Evolutionary conservation across 2,329 filamentous ascomycete genomes (phyloP).

Genomic region (Alternaria brassicae): DNA sequence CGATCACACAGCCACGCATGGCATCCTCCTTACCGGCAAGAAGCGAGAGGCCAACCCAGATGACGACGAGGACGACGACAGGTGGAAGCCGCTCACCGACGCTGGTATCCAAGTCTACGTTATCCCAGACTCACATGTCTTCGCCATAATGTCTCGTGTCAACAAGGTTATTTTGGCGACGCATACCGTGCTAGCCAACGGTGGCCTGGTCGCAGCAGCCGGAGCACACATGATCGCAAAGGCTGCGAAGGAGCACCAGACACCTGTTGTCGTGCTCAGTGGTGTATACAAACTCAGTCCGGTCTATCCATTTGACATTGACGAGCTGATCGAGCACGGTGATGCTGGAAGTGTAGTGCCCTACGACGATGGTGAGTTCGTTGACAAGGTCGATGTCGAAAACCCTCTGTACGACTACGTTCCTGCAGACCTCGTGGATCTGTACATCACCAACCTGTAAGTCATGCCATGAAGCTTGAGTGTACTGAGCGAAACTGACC

Average conservation of each 20-base stretch:
- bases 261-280: conserved; percentile 85
- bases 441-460: conserved; percentile 86
- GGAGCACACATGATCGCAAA: conserved; percentile 85
- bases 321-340: conserved; percentile 84
- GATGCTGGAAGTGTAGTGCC: conserved; percentile 77
- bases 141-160: conserved; percentile 92
- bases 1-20: conserved; percentile 69
- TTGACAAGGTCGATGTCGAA: conserved; percentile 78
- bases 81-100: conserved; percentile 79
- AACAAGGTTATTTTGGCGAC: conserved; percentile 95
- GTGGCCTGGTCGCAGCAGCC: conserved; percentile 81
- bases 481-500: conserved; percentile 17
- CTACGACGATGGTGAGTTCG: conserved; percentile 80
- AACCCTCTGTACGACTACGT: conserved; percentile 86
- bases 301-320: conserved; percentile 82
- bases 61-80: conserved; percentile 61
- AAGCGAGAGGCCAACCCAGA: conserved; percentile 54
- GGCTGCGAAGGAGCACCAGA: conserved; percentile 81
- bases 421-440: conserved; percentile 74
- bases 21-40: conserved; percentile 64
- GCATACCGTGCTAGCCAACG: conserved; percentile 86
- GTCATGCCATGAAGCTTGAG: conserved; percentile 45
- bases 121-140: conserved; percentile 83
- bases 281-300: conserved; percentile 95
- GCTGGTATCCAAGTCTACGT: conserved; percentile 83